Evolutionary conservation across 2,329 filamentous ascomycete genomes (phyloP).

Genomic region (Fusarium penzigii): DNA sequence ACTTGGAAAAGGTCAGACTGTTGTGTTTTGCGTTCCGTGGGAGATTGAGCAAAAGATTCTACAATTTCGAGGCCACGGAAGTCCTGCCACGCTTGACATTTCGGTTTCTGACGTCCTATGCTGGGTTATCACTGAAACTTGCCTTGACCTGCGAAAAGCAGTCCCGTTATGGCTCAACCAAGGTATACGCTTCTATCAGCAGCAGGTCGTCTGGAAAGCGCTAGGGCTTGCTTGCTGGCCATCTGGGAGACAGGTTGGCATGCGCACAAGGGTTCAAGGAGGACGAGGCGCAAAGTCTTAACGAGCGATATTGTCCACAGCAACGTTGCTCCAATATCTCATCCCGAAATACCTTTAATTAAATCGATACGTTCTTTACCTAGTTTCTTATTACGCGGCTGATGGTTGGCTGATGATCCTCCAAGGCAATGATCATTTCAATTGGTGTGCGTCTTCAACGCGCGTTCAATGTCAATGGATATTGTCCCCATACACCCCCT

Average conservation of each 20-base stretch:
- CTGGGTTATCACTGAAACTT: conserved; percentile 52
- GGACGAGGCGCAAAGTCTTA: conserved; percentile 52
- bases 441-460: too few species aligned
- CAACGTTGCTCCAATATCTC: too few species aligned
- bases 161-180: conserved; percentile 59
- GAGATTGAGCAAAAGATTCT: conserved; percentile 55
- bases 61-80: conserved; percentile 38
- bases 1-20: conserved; percentile 65
- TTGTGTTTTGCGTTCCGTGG: conserved; percentile 59
- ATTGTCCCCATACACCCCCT: too few species aligned
- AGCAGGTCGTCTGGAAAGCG: conserved; percentile 18
- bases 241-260: not conserved
- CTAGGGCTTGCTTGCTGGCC: conserved; percentile 28
- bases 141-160: conserved; percentile 6
- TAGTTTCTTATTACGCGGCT: too few species aligned
- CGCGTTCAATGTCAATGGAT: too few species aligned
- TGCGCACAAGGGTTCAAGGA: conserved; percentile 54
- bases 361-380: too few species aligned
- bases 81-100: too few species aligned
- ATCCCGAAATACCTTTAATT: too few species aligned
- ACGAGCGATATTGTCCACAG: conserved; percentile 51
- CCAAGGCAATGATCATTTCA: too few species aligned
- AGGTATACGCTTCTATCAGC: conserved; percentile 53
- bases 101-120: conserved; percentile 54
- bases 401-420: too few species aligned